Evolutionary conservation across 2,329 filamentous ascomycete genomes (phyloP).

Genomic region (Colletotrichum chrysophilum): DNA sequence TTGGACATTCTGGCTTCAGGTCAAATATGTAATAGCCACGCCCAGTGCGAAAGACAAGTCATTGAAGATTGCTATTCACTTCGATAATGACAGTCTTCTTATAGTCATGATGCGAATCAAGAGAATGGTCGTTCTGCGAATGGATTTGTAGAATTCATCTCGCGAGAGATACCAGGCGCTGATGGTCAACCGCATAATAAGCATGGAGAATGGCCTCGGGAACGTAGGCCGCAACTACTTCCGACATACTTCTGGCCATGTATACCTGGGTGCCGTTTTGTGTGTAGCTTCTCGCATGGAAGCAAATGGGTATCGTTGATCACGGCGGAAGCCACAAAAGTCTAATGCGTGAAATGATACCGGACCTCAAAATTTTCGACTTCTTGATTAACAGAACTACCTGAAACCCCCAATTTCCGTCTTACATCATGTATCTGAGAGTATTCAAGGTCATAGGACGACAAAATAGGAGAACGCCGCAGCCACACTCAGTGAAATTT

Average conservation of each 20-base stretch:
- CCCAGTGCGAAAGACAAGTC: not conserved
- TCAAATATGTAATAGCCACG: not conserved
- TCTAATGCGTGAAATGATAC: no score
- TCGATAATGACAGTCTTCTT: rapidly evolving
- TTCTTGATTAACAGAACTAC: no score
- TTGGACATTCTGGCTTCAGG: not conserved
- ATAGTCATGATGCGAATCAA: not conserved
- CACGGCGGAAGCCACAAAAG: no score
- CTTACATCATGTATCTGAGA: not conserved
- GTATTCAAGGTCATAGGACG: not conserved
- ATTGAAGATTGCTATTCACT: not conserved
- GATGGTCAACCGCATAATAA: not conserved
- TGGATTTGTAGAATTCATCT: no score
- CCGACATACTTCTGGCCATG: rapidly evolving
- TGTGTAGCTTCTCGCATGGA: no score
- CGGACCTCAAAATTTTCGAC: no score
- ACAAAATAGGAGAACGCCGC: not conserved
- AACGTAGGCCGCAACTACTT: not conserved
- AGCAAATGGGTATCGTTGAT: no score
- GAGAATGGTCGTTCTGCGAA: not conserved
- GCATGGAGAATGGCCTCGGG: rapidly evolving
- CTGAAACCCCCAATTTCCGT: not conserved
- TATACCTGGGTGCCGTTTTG: not conserved
- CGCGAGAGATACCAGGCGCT: no score
- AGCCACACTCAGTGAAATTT: rapidly evolving